phyloP scores from a whole-genome alignment of 495 filamentous ascomycete genomes.

The Ramalina peruviana region DNA sequence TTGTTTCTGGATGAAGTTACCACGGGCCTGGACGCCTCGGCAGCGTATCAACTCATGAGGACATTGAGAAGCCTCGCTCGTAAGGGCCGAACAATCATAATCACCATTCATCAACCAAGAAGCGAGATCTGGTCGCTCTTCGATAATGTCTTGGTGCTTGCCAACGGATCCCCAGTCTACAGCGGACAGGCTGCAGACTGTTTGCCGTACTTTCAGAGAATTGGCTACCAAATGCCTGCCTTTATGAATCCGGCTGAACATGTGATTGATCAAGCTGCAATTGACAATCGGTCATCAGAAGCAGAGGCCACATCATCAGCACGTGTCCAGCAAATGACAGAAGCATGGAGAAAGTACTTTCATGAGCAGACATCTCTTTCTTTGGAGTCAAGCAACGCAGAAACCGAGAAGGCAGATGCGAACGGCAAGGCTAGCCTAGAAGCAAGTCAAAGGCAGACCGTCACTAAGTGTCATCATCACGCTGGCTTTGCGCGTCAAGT shows the following conservation, averaged over 20 bases:
- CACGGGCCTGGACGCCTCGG: slow-evolving; percentile 60
- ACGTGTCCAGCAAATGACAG: slow-evolving; percentile 40
- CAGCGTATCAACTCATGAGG: slow-evolving; percentile 55
- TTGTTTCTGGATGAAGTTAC: slow-evolving; percentile 67
- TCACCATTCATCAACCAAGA: slow-evolving; percentile 59
- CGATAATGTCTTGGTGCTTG: slow-evolving; percentile 50
- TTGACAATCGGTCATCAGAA: slow-evolving; percentile 50
- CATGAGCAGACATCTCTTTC: slow-evolving; percentile 11
- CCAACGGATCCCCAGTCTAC: slow-evolving; percentile 49
- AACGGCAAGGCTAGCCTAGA: neutral
- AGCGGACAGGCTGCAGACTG: slow-evolving; percentile 39
- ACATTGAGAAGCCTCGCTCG: slow-evolving; percentile 51
- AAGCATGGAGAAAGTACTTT: slow-evolving; percentile 32
- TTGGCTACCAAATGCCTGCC: slow-evolving; percentile 41
- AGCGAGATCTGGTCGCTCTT: slow-evolving; percentile 67
- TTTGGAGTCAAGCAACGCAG: neutral
- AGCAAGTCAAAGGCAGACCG: neutral
- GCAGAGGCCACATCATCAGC: slow-evolving; percentile 41
- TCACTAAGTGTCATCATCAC: slow-evolving; percentile 11
- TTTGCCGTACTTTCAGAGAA: slow-evolving; percentile 41
- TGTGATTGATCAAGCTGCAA: slow-evolving; percentile 54
- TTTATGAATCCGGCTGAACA: slow-evolving; percentile 67
- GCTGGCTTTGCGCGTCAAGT: slow-evolving; percentile 45
- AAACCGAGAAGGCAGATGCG: slow-evolving; percentile 1
- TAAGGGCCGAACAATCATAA: slow-evolving; percentile 55